Evolutionary conservation across 345 rosid species (phyloP).

Genomic region (Salix koriyanagi): DNA sequence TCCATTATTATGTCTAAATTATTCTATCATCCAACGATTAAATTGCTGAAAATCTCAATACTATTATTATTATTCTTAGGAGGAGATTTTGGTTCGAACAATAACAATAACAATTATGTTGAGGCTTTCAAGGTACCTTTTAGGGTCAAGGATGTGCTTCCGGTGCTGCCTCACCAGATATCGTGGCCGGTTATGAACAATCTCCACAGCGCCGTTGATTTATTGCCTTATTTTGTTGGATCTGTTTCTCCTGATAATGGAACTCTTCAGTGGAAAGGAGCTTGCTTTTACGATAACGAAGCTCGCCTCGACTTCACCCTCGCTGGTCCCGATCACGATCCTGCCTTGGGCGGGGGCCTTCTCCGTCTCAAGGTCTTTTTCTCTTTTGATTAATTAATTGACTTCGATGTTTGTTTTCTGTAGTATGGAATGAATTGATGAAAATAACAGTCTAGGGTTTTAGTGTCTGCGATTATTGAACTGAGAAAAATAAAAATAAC

Average conservation of each 20-base stretch:
- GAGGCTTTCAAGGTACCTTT: constrained; percentile 67
- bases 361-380: constrained; percentile 61
- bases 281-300: constrained; percentile 81
- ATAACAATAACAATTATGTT: not conserved
- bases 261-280: constrained; percentile 77
- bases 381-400: not conserved
- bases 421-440: too few species aligned
- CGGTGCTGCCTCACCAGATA: constrained; percentile 75
- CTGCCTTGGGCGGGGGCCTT: constrained; percentile 81
- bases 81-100: constrained; percentile 13
- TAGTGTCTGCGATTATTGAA: not conserved
- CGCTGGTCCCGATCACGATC: constrained; percentile 45
- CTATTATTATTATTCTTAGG: not conserved
- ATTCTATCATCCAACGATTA: too few species aligned
- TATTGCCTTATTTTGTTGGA: constrained; percentile 80
- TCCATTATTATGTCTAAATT: not conserved
- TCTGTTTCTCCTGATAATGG: constrained; percentile 58
- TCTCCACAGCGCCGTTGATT: constrained; percentile 80
- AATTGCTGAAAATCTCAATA: not conserved
- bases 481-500: too few species aligned
- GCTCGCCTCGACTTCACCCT: constrained; percentile 64
- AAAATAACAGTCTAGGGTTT: not conserved
- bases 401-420: not conserved
- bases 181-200: constrained; percentile 90
- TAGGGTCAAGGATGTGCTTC: constrained; percentile 71